phyloP scores from a whole-genome alignment of 768 basidiomycete species.

The Cyclocybe cylindracea region DNA sequence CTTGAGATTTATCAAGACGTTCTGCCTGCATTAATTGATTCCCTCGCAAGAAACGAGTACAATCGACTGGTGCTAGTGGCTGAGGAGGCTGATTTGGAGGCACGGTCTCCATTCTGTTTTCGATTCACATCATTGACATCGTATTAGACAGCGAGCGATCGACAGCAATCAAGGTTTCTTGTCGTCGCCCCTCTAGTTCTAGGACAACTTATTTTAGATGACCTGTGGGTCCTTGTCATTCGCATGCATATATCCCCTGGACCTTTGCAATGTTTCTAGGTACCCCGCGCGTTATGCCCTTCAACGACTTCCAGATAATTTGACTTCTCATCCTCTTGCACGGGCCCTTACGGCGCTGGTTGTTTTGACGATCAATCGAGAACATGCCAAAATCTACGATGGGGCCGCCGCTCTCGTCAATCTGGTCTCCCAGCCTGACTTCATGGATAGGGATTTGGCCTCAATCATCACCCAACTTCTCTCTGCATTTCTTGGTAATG shows the following conservation, averaged over 20 bases:
- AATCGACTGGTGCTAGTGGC: slow-evolving; percentile 44
- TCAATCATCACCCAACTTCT: slow-evolving; percentile 46
- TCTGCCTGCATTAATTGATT: slow-evolving; percentile 45
- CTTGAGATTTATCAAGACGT: slow-evolving; percentile 44
- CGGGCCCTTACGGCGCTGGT: slow-evolving; percentile 48
- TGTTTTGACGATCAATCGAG: slow-evolving; percentile 51
- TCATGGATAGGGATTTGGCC: slow-evolving; percentile 46
- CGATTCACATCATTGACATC: slow-evolving; percentile 1
- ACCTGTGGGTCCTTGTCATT: slow-evolving; percentile 47
- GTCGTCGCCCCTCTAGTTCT: slow-evolving; percentile 63
- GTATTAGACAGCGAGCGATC: slow-evolving; percentile 37
- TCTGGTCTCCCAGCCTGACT: slow-evolving; percentile 43
- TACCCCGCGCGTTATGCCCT: slow-evolving; percentile 61
- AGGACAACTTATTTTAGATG: slow-evolving; percentile 62
- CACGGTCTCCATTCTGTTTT: slow-evolving; percentile 27
- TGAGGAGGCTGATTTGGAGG: slow-evolving; percentile 56
- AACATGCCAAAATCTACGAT: slow-evolving; percentile 56
- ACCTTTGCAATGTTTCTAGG: slow-evolving; percentile 30
- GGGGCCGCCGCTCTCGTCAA: slow-evolving; percentile 43
- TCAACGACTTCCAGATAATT: slow-evolving; percentile 51
- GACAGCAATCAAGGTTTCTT: slow-evolving; percentile 46
- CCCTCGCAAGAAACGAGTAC: slow-evolving; percentile 46
- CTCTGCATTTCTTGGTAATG: slow-evolving; percentile 50
- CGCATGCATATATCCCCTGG: background rate
- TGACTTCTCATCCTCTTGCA: slow-evolving; percentile 44